Conservation (phyloP, 495 filamentous ascomycete species). For the Choiromyces venosus region DNA sequence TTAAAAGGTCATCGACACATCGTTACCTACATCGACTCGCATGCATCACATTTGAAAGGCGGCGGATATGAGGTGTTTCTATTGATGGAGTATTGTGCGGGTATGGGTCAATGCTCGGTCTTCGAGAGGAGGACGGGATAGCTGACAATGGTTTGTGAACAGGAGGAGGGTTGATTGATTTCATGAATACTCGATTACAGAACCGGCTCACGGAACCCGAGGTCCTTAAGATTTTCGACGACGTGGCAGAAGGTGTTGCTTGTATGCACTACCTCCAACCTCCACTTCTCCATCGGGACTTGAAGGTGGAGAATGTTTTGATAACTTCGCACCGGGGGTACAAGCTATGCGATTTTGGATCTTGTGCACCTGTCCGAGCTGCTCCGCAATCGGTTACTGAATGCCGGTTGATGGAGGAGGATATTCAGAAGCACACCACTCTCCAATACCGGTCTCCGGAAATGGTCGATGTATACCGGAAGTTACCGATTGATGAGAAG, state of each 20-base stretch:
- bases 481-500: conserved; percentile 96
- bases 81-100: conserved; percentile 87
- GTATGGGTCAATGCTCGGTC: conserved; percentile 35
- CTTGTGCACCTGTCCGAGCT: conserved; percentile 72
- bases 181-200: conserved; percentile 97
- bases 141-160: conserved; percentile 45
- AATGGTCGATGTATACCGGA: conserved; percentile 97
- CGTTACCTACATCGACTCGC: conserved; percentile 96
- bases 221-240: conserved; percentile 92
- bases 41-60: conserved; percentile 85
- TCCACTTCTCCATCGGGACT: conserved; percentile 83
- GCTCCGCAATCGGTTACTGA: conserved; percentile 80
- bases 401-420: conserved; percentile 87
- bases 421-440: conserved; percentile 94
- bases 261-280: conserved; percentile 99
- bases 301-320: conserved; percentile 97
- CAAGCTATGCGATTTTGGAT: conserved; percentile 98
- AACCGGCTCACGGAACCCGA: conserved; percentile 96
- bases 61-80: conserved; percentile 97
- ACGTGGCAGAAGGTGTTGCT: conserved; percentile 91
- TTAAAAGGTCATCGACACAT: conserved; percentile 93
- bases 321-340: conserved; percentile 70
- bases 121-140: not conserved
- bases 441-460: conserved; percentile 96
- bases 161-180: conserved; percentile 91